Evolutionary conservation across 108 stramenopile genomes (phyloP).

Genomic region (Skeletonema tropicum): DNA sequence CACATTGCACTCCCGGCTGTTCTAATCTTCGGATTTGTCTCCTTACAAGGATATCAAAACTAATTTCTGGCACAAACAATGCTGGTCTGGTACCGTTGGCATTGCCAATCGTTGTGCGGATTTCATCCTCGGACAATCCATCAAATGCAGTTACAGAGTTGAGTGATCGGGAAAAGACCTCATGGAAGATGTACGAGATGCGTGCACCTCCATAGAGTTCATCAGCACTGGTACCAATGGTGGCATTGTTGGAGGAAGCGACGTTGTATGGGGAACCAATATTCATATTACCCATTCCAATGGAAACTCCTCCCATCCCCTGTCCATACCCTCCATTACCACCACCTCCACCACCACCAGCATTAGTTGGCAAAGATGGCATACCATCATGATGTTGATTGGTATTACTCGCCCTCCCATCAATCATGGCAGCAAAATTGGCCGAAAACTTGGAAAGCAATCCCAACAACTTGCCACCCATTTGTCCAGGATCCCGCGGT

Average conservation of each 20-base stretch:
- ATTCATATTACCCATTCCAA: conserved; percentile 40
- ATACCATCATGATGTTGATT: conserved; percentile 47
- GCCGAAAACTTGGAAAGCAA: conserved; percentile 92
- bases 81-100: conserved; percentile 94
- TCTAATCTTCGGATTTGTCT: conserved; percentile 93
- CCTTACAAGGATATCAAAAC: conserved; percentile 94
- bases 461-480: conserved; percentile 84
- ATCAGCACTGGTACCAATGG: conserved; percentile 54
- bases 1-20: conserved; percentile 94
- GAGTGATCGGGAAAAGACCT: conserved; percentile 89
- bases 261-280: conserved; percentile 22
- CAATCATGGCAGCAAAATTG: conserved; percentile 88
- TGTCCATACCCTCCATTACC: conserved; percentile 21
- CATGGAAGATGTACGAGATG: conserved; percentile 94
- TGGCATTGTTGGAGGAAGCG: conserved; percentile 10
- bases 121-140: conserved; percentile 94
- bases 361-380: conserved; percentile 21
- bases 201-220: conserved; percentile 98
- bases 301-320: conserved; percentile 23
- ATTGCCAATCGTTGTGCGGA: conserved; percentile 96
- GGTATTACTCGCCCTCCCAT: conserved; percentile 78
- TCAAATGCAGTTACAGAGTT: conserved; percentile 93
- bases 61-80: conserved; percentile 96
- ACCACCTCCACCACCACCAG: conserved; percentile 19
- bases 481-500: conserved; percentile 22